phyloP scores from a whole-genome alignment of 495 filamentous ascomycete species.

The Tetracladium setigerum region DNA sequence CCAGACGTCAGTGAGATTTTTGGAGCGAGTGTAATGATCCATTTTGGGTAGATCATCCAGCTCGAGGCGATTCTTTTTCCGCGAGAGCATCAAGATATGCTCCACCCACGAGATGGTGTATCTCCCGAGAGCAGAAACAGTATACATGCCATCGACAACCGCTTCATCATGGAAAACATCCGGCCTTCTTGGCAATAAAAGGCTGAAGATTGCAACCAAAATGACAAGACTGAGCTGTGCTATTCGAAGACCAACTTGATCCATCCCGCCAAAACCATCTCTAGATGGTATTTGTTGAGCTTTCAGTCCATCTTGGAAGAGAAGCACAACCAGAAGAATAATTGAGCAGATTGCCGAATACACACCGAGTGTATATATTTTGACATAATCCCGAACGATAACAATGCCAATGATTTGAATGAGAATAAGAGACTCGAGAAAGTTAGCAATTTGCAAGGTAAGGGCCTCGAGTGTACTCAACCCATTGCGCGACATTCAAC shows the following conservation, averaged over 20 bases:
- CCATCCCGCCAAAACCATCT: no score
- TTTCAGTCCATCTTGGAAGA: slow-evolving; percentile 22
- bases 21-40: slow-evolving; percentile 40
- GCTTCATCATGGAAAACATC: slow-evolving; percentile 49
- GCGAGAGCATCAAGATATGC: slow-evolving; percentile 42
- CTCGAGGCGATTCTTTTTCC: slow-evolving; percentile 48
- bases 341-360: slow-evolving; percentile 35
- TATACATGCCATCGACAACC: slow-evolving; percentile 53
- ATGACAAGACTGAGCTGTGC: background rate
- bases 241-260: no score
- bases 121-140: slow-evolving; percentile 41
- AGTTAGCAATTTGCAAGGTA: background rate
- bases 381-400: slow-evolving; percentile 31
- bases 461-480: slow-evolving; percentile 4
- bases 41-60: slow-evolving; percentile 51
- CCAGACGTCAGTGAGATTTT: slow-evolving; percentile 24
- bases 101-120: slow-evolving; percentile 58
- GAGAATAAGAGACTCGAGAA: background rate
- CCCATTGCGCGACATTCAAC: slow-evolving; percentile 20
- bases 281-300: no score
- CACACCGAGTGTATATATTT: slow-evolving; percentile 37
- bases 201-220: slow-evolving; percentile 21
- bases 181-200: slow-evolving; percentile 56
- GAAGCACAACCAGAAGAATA: slow-evolving; percentile 12
- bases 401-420: background rate